Percentiles rank a stretch among this genome's conserved stretches.
phyloP scores from a whole-genome alignment of 2,329 filamentous ascomycete genomes.

The Knufia fluminis region DNA sequence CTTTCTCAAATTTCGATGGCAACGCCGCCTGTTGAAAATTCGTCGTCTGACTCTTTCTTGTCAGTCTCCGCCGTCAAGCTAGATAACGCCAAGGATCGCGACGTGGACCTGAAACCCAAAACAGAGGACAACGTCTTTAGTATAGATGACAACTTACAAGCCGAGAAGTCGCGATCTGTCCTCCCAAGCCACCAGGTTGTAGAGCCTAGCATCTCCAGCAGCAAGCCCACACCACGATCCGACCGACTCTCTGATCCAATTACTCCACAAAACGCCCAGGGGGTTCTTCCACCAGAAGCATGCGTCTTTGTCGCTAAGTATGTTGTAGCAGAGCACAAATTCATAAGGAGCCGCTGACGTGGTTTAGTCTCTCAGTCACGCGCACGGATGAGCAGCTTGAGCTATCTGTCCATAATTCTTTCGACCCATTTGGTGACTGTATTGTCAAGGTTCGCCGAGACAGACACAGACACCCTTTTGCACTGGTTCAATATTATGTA shows the following conservation, averaged over 20 bases:
- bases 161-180: background rate
- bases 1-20: background rate
- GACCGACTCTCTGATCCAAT: constrained; percentile 26
- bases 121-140: constrained; percentile 13
- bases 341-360: constrained; percentile 10
- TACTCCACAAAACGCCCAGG: constrained; percentile 29
- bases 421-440: constrained; percentile 28
- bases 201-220: constrained; percentile 1
- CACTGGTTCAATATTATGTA: constrained; percentile 34
- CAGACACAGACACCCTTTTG: constrained; percentile 28
- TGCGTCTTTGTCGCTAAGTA: constrained; percentile 35
- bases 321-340: no score
- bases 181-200: constrained; percentile 4
- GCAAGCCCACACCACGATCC: constrained; percentile 17
- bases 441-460: constrained; percentile 30
- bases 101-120: background rate
- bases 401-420: constrained; percentile 25
- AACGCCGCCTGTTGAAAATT: background rate
- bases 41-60: background rate
- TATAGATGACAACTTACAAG: background rate
- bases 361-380: constrained; percentile 24
- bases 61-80: background rate
- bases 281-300: constrained; percentile 29
- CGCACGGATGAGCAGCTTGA: constrained; percentile 25
- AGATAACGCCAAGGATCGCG: background rate